Evolutionary conservation across 306 rosid genomes (phyloP), one percentile per base, ranked within the genome.

Genomic region (Rosa rugosa): DNA sequence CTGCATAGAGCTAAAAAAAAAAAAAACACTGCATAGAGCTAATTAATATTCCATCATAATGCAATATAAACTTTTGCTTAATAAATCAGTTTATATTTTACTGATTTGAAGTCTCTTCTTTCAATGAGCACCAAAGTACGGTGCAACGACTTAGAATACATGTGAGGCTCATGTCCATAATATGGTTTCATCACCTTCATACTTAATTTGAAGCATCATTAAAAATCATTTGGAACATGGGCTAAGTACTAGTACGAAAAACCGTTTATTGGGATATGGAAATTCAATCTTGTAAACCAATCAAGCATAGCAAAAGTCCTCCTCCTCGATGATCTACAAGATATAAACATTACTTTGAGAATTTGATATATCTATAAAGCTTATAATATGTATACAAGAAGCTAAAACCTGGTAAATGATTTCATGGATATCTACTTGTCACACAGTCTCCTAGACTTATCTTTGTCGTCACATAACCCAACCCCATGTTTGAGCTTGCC

Each of bases 401-500:
- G 70, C 84, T 78, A 63, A 25, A 50, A 25, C 57, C 73, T 78
- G 72, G 56, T 70, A 50, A 77, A 71, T 83, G 79, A 80, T 72
- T 73, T 76, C 73, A 69, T 65, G 82, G 69, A 60, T 62, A 17
- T 42, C 38, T 56, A 47, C 44, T 53, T 40, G 49, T 40, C 41
- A 20, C 51, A 50, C 40, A 63, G n/a, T 63, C 69, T 31, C 44
- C 10, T 63, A 81, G 41, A 71, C 80, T 75, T 38, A 57, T 76
- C 73, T 70, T 79, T 72, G 82, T 78, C 78, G 78, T 81, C 75
- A 45, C 59, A 81, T 72, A 75, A 11, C 78, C 74, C 73, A 70
- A 47, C 81, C 79, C 76, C 8, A 69, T 8, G 59, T 31, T 84
- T 81, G 72, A 64, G 54, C 79, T 80, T 86, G 89, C 80, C 80